Base-by-base conservation (phyloP, 2,329 filamentous ascomycete species). In the Bipolaris sorokiniana region DNA sequence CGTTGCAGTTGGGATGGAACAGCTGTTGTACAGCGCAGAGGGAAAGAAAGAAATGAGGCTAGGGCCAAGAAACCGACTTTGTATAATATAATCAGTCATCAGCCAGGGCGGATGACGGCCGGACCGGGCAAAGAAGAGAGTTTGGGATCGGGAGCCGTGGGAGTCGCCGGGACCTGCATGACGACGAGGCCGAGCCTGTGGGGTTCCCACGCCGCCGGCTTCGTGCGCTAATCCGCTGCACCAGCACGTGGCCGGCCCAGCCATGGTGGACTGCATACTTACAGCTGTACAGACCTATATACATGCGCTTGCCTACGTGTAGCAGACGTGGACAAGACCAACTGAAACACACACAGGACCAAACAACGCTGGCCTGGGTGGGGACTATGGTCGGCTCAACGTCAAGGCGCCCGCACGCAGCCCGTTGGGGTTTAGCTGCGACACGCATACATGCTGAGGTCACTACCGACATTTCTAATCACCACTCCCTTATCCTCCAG, bases 391-490 rank as follows among this genome's bases (percentile, higher is more conserved):
- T 6, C 20, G n/a, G n/a, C 44, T 31, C 16, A 22, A 36, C 23
- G 23, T 44, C 16, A 44, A 15, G 18, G 37, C 49, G 23, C 22
- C 42, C 36, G 44, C 31, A 34, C 26, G 34, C 40, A 23, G 60
- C 57, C 52, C 22, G 31, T 44, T 51, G 52, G 20, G 52, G 51
- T 23, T 57, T 65, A 66, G 58, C 46, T 44, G 45, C 48, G 55
- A 40, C 22, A 53, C 42, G 15, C 36, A 47, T 50, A 38, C 46
- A 51, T 53, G 38, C 54, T 68, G 65, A 65, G 61, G 65, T 67
- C 67, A 68, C 59, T 46, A 31, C 26, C 36, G 49, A 51, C 55
- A 70, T 69, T 71, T 64, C 66, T 69, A 70, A 70, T 58, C 66
- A 66, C 58, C 66, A 66, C 40, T 51, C 40, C 49, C 64, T 67